Base-by-base conservation (phyloP, 1,139 yeast genomes). In the Zygoascus sp. region DNA sequence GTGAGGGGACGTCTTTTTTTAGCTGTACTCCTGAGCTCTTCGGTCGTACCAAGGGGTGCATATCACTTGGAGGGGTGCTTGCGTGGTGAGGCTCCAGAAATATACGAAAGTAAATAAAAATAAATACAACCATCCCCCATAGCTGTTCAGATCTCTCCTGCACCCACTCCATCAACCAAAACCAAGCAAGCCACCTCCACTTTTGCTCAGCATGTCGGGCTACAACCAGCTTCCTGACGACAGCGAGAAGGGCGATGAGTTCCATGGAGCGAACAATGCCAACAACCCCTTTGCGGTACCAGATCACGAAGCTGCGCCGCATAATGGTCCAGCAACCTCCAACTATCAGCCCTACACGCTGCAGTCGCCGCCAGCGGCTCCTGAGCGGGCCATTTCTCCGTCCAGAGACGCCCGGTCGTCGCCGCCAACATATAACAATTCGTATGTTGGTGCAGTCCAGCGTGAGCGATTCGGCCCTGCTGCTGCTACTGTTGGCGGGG, bases 301-400 rank as follows among this genome's bases (percentile, higher is more conserved):
- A 10, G 22, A 35, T 27, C 39, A 35, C 13, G 17, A 30, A 9
- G 34, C 17, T 30, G 3, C 4, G n/a, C n/a, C n/a, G n/a, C n/a
- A n/a, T n/a, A n/a, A n/a, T n/a, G n/a, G n/a, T n/a, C n/a, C n/a
- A n/a, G n/a, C n/a, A 3, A 30, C 13, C 17, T 16, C 15, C 17
- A 16, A 30, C 25, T 35, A 35, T n/a, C 25, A 35, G 27, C 25
- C 39, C 13, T 35, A 21, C 39, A n/a, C 39, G 11, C 17, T 30
- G 7, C 34, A 30, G 17, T 30, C 23, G 7, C 39, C 39, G 4
- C n/a, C n/a, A n/a, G n/a, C 25, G 25, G 39, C 39, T 19, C 39
- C 39, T 11, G 27, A 35, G 25, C 9, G 39, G 25, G 39, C 39
- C 25, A 35, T 20, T 9, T 35, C 39, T 10, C 39, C 39, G 19